A percentile compares a stretch with the other conserved stretches of the same genome.
Conservation (phyloP, 306 rosid genomes). For the Vigna unguiculata region DNA sequence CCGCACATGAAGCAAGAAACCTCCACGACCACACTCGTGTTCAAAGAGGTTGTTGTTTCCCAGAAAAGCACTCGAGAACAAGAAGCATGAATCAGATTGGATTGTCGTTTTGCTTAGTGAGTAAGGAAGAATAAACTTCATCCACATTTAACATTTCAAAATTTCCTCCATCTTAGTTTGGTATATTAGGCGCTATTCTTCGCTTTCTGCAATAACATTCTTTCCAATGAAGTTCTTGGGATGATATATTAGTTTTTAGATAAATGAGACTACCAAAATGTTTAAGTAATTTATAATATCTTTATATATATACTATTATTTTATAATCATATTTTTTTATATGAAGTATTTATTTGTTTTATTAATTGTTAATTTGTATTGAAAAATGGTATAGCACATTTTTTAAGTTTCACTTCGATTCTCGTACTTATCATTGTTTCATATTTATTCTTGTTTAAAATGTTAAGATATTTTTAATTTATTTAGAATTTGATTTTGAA, state of each 20-base stretch:
- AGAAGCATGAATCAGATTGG: conserved; percentile 49
- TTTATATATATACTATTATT: too few species aligned
- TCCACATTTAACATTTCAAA: conserved; percentile 37
- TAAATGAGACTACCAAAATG: too few species aligned
- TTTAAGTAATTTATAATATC: too few species aligned
- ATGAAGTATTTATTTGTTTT: too few species aligned
- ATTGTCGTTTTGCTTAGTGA: conserved; percentile 49
- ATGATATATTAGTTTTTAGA: background rate
- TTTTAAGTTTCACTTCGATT: too few species aligned
- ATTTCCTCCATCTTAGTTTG: conserved; percentile 43
- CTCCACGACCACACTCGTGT: conserved; percentile 54
- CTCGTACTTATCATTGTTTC: too few species aligned
- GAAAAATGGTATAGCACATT: too few species aligned
- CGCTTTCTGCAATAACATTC: conserved; percentile 36
- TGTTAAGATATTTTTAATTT: too few species aligned
- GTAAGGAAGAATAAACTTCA: conserved; percentile 34
- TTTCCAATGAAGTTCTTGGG: conserved; percentile 13
- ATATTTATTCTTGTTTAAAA: too few species aligned
- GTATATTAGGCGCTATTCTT: conserved; percentile 43
- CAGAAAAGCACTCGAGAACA: conserved; percentile 50
- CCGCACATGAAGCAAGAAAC: conserved; percentile 56
- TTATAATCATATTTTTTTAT: too few species aligned
- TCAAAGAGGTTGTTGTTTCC: conserved; percentile 43
- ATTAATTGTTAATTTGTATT: too few species aligned
- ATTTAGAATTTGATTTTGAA: too few species aligned